Percentiles rank a stretch among this genome's conserved stretches.
phyloP scores from a whole-genome alignment of 768 basidiomycete genomes.

The Boletus fagicola region DNA sequence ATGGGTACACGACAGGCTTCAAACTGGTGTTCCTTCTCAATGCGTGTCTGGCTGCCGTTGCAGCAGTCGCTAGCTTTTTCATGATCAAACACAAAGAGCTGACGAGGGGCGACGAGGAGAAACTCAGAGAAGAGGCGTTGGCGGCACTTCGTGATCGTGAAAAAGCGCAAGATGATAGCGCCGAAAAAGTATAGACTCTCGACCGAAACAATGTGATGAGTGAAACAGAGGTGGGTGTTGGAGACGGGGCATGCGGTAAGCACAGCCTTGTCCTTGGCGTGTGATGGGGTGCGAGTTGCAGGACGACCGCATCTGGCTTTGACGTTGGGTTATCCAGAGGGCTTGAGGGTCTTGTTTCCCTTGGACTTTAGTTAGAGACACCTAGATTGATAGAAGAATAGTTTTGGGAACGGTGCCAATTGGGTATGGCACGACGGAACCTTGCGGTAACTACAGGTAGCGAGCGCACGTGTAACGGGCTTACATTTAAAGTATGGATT shows the following conservation, averaged over 20 bases:
- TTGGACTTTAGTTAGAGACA: not conserved
- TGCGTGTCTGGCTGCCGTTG: conserved; percentile 50
- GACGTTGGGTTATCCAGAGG: not conserved
- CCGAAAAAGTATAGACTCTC: conserved; percentile 4
- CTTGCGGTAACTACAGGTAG: not conserved
- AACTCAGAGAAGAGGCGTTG: conserved; percentile 43
- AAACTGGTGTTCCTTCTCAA: conserved; percentile 59
- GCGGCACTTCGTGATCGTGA: not conserved
- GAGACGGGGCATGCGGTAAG: conserved; percentile 4
- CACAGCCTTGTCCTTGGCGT: not conserved
- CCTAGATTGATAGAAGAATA: not conserved
- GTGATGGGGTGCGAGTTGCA: not conserved
- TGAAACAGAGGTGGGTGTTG: not conserved
- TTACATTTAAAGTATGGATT: not conserved
- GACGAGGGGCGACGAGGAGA: conserved; percentile 53
- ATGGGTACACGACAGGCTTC: conserved; percentile 59
- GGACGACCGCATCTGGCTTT: not conserved
- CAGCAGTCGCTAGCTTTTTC: conserved; percentile 52
- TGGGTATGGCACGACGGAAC: not conserved
- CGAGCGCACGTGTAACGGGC: not conserved
- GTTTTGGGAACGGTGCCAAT: not conserved
- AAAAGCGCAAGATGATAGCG: not conserved
- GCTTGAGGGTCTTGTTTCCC: not conserved
- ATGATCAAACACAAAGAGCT: conserved; percentile 65
- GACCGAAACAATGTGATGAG: not conserved